Evolutionary conservation across 805 yeast species (phyloP), one percentile per base, ranked within the genome.

Genomic region (Pichia manshurica): DNA sequence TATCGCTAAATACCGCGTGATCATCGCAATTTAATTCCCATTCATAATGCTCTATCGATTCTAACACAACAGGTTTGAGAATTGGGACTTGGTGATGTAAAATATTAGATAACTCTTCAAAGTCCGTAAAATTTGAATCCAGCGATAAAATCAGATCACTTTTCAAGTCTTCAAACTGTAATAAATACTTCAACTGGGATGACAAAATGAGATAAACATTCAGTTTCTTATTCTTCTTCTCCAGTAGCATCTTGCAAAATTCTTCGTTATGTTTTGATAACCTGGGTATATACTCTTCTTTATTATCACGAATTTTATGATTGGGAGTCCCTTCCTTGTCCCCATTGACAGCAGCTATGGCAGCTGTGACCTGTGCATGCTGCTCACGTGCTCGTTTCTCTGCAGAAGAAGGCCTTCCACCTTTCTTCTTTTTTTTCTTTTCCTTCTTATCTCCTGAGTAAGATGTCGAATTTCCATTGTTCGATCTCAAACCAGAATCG

Each of bases 61-160:
- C 72, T 3, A 63, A 40, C 6, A 73, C 69, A 15, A 78, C 50
- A 9, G 78, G 64, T 55, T 73, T 76, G 6, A 78, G 55, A 21
- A 77, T 59, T 2, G 82, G 82, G 1, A 72, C 56, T 46, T 55
- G 56, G 23, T 40, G 44, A 13, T 49, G 39, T 28, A 48, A 35
- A 13, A 45, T 39, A 21, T 33, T 32, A 1, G 54, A 39, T 28
- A 50, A 13, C 7, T 47, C 46, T 22, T 50, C 48, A 43, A 47
- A 49, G 40, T 53, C 49, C 15, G 35, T 41, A 46, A 53, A 50
- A 40, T 56, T 55, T 5, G 77, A 68, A 59, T 78, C 82, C 50
- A 78, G 68, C n/a, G 79, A 69, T 1, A 78, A 57, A 22, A 78
- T 69, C 32, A 70, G 56, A 51, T 77, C 74, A 43, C 75, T 58